A percentile compares a stretch with the other conserved stretches of the same genome.
Conservation (phyloP, 2,329 filamentous ascomycete species). For the Tolypocladium inflatum region DNA sequence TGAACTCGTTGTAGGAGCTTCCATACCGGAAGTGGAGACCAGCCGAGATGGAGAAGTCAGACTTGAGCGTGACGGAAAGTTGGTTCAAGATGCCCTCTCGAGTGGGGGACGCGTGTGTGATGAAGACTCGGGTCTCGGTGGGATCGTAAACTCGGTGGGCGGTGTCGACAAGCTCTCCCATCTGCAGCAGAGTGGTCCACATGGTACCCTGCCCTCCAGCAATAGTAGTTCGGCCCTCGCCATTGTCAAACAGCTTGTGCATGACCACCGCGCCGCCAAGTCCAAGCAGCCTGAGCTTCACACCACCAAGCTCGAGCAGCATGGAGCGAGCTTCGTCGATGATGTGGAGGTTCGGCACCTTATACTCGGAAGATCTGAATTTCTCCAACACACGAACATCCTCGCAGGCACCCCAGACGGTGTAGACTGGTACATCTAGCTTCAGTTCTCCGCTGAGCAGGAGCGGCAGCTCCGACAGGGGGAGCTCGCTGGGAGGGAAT, state of each 20-base stretch:
- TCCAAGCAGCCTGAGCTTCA: slow-evolving; percentile 89
- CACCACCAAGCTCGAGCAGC: slow-evolving; percentile 86
- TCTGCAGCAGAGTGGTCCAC: slow-evolving; percentile 98
- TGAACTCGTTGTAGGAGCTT: slow-evolving; percentile 99
- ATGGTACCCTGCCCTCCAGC: slow-evolving; percentile 97
- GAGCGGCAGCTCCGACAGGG: slow-evolving; percentile 83
- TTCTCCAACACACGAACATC: slow-evolving; percentile 96
- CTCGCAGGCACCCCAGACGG: slow-evolving; percentile 97
- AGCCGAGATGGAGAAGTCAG: slow-evolving; percentile 95
- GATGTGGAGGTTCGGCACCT: slow-evolving; percentile 93
- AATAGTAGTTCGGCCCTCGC: slow-evolving; percentile 94
- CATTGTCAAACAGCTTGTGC: slow-evolving; percentile 99
- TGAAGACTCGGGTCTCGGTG: slow-evolving; percentile 90
- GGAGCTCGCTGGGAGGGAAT: slow-evolving; percentile 71
- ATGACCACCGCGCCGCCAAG: slow-evolving; percentile 95
- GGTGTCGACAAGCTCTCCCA: slow-evolving; percentile 96
- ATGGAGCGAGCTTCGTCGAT: slow-evolving; percentile 97
- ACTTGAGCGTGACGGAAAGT: slow-evolving; percentile 92
- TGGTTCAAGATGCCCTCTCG: slow-evolving; percentile 96
- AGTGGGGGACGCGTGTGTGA: slow-evolving; percentile 93
- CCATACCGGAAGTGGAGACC: slow-evolving; percentile 97
- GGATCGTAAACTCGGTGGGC: slow-evolving; percentile 98
- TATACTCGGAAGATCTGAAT: slow-evolving; percentile 95
- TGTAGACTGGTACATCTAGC: slow-evolving; percentile 94
- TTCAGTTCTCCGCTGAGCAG: slow-evolving; percentile 84